These are phyloP conservation scores for Antitrichia curtipendula DNA, from an alignment of 225 moss, liverwort and hornwort species.

Conservation along the genomic window DNA sequence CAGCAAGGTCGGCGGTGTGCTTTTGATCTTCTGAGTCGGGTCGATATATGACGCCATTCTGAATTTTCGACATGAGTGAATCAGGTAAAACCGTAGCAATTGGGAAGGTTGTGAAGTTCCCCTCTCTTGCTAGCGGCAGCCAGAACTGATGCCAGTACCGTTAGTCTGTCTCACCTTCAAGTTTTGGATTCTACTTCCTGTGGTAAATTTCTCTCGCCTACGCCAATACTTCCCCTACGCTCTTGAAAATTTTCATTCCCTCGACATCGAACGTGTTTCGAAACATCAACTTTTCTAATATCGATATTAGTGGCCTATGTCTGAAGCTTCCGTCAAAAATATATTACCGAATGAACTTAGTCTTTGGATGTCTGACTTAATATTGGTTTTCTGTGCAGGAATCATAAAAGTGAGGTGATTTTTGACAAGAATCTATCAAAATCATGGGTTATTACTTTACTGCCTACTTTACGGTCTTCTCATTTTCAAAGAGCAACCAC, in stretches of 20 bases:
- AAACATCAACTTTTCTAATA: not conserved
- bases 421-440: not conserved
- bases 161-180: constrained; percentile 14
- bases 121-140: not conserved
- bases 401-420: constrained; percentile 2
- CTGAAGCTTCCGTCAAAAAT: not conserved
- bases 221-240: not conserved
- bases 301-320: not conserved
- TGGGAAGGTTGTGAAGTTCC: constrained; percentile 71
- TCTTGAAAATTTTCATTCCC: not conserved
- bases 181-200: constrained; percentile 5
- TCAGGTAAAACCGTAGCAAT: constrained; percentile 89
- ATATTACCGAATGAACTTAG: not conserved
- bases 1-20: not conserved
- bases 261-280: not conserved
- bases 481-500: not conserved
- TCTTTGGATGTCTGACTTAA: not conserved
- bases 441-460: not conserved
- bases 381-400: not conserved
- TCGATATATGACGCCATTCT: not conserved
- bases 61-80: not conserved
- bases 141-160: constrained; percentile 61
- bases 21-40: not conserved
- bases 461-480: not conserved
- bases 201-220: constrained; percentile 10